Conservation (phyloP, 441 rosid genomes). For the Mallotus japonicus region DNA sequence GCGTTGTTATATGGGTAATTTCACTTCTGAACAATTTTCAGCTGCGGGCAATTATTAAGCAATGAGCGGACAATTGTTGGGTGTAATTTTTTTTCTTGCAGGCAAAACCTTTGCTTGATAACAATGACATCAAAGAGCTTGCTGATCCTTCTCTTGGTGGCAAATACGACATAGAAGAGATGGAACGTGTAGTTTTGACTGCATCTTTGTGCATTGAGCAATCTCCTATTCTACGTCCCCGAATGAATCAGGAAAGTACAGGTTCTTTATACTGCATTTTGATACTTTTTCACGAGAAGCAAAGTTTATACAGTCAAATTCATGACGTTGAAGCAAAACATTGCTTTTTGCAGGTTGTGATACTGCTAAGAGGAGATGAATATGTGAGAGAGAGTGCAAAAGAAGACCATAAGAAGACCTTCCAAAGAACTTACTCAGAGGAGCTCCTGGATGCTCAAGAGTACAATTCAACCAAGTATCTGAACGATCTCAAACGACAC, state of each 20-base stretch:
- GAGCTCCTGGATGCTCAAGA: conserved; percentile 63
- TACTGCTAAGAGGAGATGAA: conserved; percentile 59
- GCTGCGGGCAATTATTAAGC: neutral
- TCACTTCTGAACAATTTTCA: conserved; percentile 3
- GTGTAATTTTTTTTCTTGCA: conserved; percentile 22
- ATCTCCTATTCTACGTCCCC: conserved; percentile 78
- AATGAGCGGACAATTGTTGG: conserved; percentile 10
- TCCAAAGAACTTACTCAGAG: conserved; percentile 67
- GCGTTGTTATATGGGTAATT: conserved; percentile 76
- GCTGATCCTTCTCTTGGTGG: conserved; percentile 63
- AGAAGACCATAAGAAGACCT: conserved; percentile 28
- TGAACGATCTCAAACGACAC: conserved; percentile 52
- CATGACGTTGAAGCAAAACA: neutral
- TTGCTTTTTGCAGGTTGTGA: conserved; percentile 50
- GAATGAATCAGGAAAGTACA: conserved; percentile 69
- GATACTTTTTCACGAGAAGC: neutral
- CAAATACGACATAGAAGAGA: conserved; percentile 58
- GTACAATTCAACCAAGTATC: conserved; percentile 69
- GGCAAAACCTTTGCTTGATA: conserved; percentile 82
- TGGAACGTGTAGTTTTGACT: conserved; percentile 56
- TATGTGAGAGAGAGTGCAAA: conserved; percentile 28
- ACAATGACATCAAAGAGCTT: conserved; percentile 45
- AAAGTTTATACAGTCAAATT: neutral
- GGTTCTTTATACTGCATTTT: neutral
- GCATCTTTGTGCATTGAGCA: conserved; percentile 78